These are phyloP conservation scores for Fusarium humuli DNA, from an alignment of 2,329 filamentous ascomycete genomes.

Conservation along the genomic window DNA sequence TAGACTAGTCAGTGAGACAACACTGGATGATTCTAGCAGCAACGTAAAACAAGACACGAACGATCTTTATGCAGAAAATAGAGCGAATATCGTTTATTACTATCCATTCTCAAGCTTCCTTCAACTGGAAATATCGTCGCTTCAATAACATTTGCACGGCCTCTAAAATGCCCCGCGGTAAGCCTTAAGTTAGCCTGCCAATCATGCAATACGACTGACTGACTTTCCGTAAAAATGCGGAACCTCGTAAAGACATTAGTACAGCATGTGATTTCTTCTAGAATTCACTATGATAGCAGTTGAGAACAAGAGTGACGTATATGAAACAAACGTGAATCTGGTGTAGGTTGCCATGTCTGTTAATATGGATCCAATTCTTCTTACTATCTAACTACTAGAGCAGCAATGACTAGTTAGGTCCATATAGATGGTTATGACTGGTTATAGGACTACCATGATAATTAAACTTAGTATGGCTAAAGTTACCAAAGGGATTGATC, in stretches of 20 bases:
- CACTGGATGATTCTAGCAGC: not conserved
- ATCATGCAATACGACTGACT: not conserved
- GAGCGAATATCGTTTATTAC: not conserved
- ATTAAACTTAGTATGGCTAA: not conserved
- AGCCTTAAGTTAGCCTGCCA: constrained; percentile 15
- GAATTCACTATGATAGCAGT: not conserved
- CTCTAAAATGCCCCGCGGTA: constrained; percentile 15
- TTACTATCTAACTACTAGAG: not conserved
- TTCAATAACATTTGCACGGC: constrained; percentile 2
- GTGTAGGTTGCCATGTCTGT: not conserved
- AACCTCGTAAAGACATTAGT: not conserved
- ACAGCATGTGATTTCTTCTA: not conserved
- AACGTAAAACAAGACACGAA: not conserved
- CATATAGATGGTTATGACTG: not conserved
- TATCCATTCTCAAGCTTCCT: not conserved
- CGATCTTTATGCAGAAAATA: not conserved
- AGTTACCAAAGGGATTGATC: not conserved
- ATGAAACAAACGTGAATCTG: not conserved
- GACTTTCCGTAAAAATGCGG: not conserved
- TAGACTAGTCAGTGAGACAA: not conserved
- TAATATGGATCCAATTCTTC: not conserved
- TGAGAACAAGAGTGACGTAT: not conserved
- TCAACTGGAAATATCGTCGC: not conserved
- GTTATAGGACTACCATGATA: not conserved
- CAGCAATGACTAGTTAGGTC: not conserved